Conservation (phyloP, 2,329 filamentous ascomycete genomes). For the Gyromitra esculenta region DNA sequence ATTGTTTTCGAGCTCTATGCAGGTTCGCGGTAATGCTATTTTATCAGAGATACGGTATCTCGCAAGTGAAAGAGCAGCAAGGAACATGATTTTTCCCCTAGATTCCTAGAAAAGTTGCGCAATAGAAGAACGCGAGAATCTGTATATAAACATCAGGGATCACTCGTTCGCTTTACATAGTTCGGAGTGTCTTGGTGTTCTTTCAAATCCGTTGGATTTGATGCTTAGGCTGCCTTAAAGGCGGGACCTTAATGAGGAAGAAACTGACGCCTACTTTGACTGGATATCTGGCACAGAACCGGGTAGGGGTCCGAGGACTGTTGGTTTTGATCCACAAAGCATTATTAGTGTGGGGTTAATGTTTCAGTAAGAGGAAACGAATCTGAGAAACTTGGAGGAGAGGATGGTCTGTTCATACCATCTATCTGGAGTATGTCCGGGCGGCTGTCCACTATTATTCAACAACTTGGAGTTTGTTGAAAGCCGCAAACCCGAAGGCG, state of each 20-base stretch:
- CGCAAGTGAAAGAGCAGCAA: no score
- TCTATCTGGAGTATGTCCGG: background rate
- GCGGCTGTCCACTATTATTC: constrained; percentile 11
- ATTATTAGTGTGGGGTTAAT: constrained; percentile 24
- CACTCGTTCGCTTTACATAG: no score
- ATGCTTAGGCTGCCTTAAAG: background rate
- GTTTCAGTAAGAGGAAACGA: constrained; percentile 23
- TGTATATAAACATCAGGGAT: no score
- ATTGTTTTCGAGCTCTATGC: no score
- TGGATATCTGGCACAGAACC: background rate
- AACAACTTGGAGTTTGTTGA: constrained; percentile 39
- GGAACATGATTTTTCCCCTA: no score
- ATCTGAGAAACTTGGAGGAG: constrained; percentile 24
- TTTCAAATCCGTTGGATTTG: background rate
- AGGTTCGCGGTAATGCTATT: no score
- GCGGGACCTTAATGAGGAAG: background rate
- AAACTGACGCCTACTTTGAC: background rate
- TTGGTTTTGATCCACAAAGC: constrained; percentile 15
- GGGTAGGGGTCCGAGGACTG: constrained; percentile 3
- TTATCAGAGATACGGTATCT: no score
- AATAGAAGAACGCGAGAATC: no score
- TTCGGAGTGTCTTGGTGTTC: no score
- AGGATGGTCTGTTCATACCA: constrained; percentile 2
- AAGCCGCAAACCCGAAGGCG: constrained; percentile 35
- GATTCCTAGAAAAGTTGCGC: no score